A percentile compares a stretch with the other conserved stretches of the same genome.
phyloP scores from a whole-genome alignment of 768 basidiomycete genomes.

The Amanita polypyramis region DNA sequence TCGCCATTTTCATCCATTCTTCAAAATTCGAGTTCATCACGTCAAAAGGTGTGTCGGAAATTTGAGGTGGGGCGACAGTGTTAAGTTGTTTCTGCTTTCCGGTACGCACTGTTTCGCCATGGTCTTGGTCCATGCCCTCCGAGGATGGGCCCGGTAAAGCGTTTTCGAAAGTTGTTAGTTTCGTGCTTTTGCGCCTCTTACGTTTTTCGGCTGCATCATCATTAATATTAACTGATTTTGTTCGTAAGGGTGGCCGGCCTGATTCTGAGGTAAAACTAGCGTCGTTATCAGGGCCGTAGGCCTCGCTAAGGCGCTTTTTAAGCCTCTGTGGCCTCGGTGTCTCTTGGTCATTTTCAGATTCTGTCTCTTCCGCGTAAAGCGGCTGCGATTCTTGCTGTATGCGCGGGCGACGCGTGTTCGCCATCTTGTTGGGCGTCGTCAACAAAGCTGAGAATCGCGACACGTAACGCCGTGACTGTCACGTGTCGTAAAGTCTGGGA shows the following conservation, averaged over 20 bases:
- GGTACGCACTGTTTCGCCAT: constrained; percentile 34
- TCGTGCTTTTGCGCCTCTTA: constrained; percentile 68
- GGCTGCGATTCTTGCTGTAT: constrained; percentile 23
- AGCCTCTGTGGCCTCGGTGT: constrained; percentile 31
- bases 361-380: constrained; percentile 26
- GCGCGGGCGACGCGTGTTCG: constrained; percentile 27
- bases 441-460: constrained; percentile 9
- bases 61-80: constrained; percentile 47
- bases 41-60: constrained; percentile 58
- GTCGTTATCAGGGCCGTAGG: constrained; percentile 33
- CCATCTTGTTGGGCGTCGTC: constrained; percentile 14
- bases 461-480: constrained; percentile 11
- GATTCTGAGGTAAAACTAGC: constrained; percentile 28
- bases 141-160: constrained; percentile 53
- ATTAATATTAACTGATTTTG: constrained; percentile 52
- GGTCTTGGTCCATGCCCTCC: constrained; percentile 24
- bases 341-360: constrained; percentile 27
- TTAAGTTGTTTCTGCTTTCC: constrained; percentile 54
- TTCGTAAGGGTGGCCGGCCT: constrained; percentile 24
- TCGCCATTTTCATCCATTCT: constrained; percentile 99
- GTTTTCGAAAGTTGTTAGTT: constrained; percentile 45
- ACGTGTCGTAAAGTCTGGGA: constrained; percentile 6
- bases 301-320: constrained; percentile 57
- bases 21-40: constrained; percentile 93
- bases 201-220: constrained; percentile 87